phyloP scores from a whole-genome alignment of 169 alveolate genomes.

The Cryptosporidium canis region DNA sequence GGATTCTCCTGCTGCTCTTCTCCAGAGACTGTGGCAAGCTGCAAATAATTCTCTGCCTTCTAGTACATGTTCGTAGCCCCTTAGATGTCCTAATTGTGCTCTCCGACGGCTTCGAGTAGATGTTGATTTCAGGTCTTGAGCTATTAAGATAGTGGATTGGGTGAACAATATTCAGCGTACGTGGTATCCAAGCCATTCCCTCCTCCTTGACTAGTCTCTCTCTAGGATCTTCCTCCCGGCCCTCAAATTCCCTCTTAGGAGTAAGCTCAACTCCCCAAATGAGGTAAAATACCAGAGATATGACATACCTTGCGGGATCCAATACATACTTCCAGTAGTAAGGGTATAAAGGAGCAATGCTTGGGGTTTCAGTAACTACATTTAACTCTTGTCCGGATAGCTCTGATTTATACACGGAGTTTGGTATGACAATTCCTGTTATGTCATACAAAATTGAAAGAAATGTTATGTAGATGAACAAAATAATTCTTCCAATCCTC shows the following conservation, averaged over 20 bases:
- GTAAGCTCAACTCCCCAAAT: conserved; percentile 45
- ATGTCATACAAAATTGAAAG: conserved; percentile 36
- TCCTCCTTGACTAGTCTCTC: conserved; percentile 8
- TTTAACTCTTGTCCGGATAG: conserved; percentile 15
- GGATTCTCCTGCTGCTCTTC: background rate
- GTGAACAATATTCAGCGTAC: conserved; percentile 29
- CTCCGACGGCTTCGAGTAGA: conserved; percentile 28
- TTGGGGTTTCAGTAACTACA: conserved; percentile 51
- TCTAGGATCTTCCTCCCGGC: background rate
- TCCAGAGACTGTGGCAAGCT: background rate
- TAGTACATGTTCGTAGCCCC: conserved; percentile 14
- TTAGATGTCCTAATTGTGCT: conserved; percentile 9
- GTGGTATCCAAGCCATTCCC: conserved; percentile 63
- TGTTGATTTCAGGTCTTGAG: background rate
- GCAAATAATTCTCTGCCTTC: conserved; percentile 18
- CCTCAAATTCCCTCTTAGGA: conserved; percentile 15
- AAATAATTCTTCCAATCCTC: conserved; percentile 28
- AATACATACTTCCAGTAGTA: conserved; percentile 63
- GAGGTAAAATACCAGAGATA: conserved; percentile 19
- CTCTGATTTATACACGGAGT: conserved; percentile 50
- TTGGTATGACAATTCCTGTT: conserved; percentile 58
- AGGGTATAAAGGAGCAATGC: conserved; percentile 28
- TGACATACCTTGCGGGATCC: conserved; percentile 28
- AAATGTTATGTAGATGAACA: conserved; percentile 15
- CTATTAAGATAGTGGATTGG: background rate